phyloP scores from a whole-genome alignment of 352 stramenopile genomes.

The Pythium phragmitis region DNA sequence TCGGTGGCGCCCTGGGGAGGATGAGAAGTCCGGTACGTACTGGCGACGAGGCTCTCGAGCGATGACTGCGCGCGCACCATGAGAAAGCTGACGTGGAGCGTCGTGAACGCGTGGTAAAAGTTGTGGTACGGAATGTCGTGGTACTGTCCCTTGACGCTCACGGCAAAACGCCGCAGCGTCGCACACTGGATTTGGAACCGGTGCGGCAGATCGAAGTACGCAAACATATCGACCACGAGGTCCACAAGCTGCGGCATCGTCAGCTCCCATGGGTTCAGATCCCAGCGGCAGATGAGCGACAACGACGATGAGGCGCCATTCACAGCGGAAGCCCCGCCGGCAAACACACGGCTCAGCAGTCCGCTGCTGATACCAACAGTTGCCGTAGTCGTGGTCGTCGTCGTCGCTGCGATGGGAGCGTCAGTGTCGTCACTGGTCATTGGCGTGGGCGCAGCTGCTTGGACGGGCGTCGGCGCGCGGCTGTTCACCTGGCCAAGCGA shows the following conservation, averaged over 20 bases:
- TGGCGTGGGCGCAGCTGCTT: background rate
- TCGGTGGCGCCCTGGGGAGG: background rate
- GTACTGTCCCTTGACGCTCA: conserved; percentile 70
- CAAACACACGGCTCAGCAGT: conserved; percentile 25
- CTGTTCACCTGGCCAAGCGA: conserved; percentile 12
- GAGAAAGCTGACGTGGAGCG: conserved; percentile 79
- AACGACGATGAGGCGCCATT: conserved; percentile 17
- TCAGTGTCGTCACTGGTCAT: background rate
- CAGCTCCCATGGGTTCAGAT: conserved; percentile 62
- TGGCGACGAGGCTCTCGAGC: conserved; percentile 24
- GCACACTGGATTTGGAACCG: conserved; percentile 51
- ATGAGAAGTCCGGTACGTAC: conserved; percentile 1
- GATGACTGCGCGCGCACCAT: conserved; percentile 58
- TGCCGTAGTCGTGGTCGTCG: too few relatives aligned
- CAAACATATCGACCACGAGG: conserved; percentile 70
- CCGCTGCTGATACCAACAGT: background rate
- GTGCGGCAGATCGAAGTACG: conserved; percentile 61
- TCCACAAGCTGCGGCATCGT: conserved; percentile 65
- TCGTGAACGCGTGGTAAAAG: conserved; percentile 82
- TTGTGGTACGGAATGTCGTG: conserved; percentile 87
- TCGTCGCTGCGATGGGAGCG: background rate
- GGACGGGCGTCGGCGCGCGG: conserved; percentile 21
- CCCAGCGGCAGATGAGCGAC: conserved; percentile 40
- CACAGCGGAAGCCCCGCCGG: background rate
- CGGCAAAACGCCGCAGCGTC: conserved; percentile 67